Conservation (phyloP, 805 yeast species). For the Candida michaelii region DNA sequence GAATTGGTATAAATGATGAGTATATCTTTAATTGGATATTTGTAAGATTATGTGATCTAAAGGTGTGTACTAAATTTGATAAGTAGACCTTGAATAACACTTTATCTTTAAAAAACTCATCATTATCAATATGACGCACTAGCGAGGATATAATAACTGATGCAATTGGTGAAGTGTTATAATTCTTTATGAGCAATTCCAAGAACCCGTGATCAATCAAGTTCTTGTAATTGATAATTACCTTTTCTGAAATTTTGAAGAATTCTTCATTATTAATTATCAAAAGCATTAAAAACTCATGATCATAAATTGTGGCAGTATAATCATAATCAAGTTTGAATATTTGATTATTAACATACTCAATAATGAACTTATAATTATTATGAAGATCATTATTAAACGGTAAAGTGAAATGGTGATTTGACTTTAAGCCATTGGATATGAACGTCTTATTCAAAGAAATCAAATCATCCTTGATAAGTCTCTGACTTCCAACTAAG, state of each 20-base stretch:
- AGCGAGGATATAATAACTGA: constrained; percentile 46
- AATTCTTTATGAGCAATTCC: constrained; percentile 47
- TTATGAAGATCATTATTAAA: neutral
- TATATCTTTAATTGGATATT: constrained; percentile 51
- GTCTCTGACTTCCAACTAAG: constrained; percentile 44
- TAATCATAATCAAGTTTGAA: constrained; percentile 21
- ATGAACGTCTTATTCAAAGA: constrained; percentile 51
- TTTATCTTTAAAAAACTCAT: constrained; percentile 51
- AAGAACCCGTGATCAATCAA: constrained; percentile 59
- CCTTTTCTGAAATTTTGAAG: constrained; percentile 32
- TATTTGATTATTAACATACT: constrained; percentile 17
- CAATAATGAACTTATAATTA: constrained; percentile 6
- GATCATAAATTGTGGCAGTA: constrained; percentile 51
- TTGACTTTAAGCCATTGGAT: constrained; percentile 25
- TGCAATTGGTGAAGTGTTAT: constrained; percentile 41
- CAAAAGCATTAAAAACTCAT: constrained; percentile 65
- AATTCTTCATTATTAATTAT: constrained; percentile 66
- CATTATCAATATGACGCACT: constrained; percentile 38
- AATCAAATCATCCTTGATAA: constrained; percentile 49
- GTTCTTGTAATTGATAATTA: constrained; percentile 49
- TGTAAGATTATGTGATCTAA: constrained; percentile 18
- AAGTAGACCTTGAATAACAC: constrained; percentile 54
- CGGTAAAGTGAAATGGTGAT: constrained; percentile 9
- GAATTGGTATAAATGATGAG: constrained; percentile 55
- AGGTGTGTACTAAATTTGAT: constrained; percentile 43